Evolutionary conservation across 305 asterid genomes (phyloP), one percentile per base, ranked within the genome.

Genomic region (Caryopteris hybrid): DNA sequence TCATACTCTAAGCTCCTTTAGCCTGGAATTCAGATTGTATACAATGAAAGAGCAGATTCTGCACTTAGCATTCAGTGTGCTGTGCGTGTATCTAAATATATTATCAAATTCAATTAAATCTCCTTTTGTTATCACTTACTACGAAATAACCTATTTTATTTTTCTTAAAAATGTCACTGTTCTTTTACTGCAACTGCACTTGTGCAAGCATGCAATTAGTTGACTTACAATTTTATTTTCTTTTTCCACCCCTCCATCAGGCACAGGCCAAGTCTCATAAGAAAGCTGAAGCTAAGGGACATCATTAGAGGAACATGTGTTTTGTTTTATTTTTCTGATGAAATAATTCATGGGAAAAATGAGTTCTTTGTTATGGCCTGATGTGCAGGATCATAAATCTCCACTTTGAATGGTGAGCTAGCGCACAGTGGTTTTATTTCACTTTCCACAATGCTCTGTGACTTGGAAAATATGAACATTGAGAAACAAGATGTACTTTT

Each of bases 231-330:
- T 20, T 27, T 6, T 61, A 66, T 42, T 72, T 55, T 80, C 65
- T 64, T 73, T 54, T 10, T 10, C 4, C 39, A 2, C 39, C 39
- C 39, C 12, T 9, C 12, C 7, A 61, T 42, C 91, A 91, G 95
- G 84, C 81, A 0, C 80, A 83, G 70, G 90, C 87, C 58, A 91
- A 89, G 79, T 89, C 94, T 58, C 92, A 80, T 12, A 74, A 80
- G 87, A 87, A 89, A 71, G 85, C 85, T 58, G 92, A 83, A 74
- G 95, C 90, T 47, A 77, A 81, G 66, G 85, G 73, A 45, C 96
- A 84, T 56, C 97, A 91, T 61, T 91, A 78, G 81, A 39, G 75
- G 57, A 53, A 31, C 27, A 23, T 9, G 41, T 31, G 23, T 13
- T 16, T 67, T 56, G 48, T 61, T 70, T 23, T 43, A 4, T 13